These are phyloP conservation scores for Fusarium sp. DNA, from an alignment of 2,329 filamentous ascomycete species.

Conservation along the genomic window DNA sequence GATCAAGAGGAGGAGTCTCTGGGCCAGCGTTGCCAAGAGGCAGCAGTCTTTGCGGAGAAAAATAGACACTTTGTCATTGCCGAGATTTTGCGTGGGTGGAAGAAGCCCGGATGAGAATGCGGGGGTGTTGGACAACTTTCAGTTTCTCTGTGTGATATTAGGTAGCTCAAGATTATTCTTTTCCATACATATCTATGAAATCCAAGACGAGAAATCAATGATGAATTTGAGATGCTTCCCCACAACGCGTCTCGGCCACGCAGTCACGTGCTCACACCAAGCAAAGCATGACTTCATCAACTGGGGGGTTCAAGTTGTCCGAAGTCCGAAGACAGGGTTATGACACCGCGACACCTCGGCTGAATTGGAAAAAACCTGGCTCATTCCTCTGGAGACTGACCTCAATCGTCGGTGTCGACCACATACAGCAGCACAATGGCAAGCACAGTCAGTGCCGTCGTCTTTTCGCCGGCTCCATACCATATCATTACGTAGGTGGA, in stretches of 20 bases:
- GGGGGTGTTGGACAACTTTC: background rate
- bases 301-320: constrained; percentile 1
- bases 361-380: constrained; percentile 18
- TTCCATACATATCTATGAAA: background rate
- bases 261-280: constrained; percentile 44
- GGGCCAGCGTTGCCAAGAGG: background rate
- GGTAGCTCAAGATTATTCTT: background rate
- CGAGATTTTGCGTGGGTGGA: background rate
- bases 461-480: constrained; percentile 77
- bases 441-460: constrained; percentile 60
- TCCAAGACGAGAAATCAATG: background rate
- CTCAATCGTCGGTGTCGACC: constrained; percentile 3
- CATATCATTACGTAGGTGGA: constrained; percentile 76
- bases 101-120: background rate
- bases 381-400: constrained; percentile 1
- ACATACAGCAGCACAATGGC: constrained; percentile 54
- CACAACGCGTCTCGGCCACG: constrained; percentile 43
- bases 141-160: background rate
- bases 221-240: background rate
- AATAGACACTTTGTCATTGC: background rate
- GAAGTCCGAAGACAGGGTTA: constrained; percentile 2
- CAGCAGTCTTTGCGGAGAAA: background rate
- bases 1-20: constrained; percentile 2
- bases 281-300: constrained; percentile 22
- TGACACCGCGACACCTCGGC: constrained; percentile 10